Conservation (phyloP, 2,329 filamentous ascomycete species). For the Penicillium sp. region DNA sequence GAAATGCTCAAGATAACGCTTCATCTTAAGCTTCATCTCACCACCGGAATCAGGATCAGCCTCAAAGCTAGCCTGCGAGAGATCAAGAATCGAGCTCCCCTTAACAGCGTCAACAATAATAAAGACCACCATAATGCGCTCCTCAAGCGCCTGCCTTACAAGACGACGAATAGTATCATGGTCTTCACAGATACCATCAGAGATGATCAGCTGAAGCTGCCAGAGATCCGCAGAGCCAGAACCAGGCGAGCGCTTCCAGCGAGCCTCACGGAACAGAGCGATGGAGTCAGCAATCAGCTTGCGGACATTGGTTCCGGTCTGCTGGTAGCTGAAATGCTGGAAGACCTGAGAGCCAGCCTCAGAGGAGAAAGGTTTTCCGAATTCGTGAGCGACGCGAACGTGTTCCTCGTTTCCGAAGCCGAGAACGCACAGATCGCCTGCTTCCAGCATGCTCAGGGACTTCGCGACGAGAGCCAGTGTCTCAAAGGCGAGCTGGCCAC, state of each 20-base stretch:
- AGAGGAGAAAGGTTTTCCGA: constrained; percentile 74
- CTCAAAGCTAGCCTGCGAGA: constrained; percentile 81
- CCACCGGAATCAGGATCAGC: constrained; percentile 57
- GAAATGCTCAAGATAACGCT: constrained; percentile 90
- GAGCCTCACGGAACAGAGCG: constrained; percentile 73
- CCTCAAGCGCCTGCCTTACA: constrained; percentile 81
- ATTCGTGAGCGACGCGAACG: constrained; percentile 80
- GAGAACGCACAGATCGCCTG: constrained; percentile 85
- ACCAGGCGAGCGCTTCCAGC: constrained; percentile 54
- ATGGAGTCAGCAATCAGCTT: constrained; percentile 74
- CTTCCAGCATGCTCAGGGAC: constrained; percentile 86
- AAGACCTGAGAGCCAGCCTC: constrained; percentile 81
- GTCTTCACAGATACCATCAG: constrained; percentile 87
- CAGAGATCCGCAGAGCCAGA: constrained; percentile 70
- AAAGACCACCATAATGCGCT: constrained; percentile 97
- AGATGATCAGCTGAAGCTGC: constrained; percentile 91
- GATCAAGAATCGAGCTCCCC: constrained; percentile 66
- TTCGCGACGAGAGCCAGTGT: constrained; percentile 89
- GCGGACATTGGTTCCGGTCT: constrained; percentile 80
- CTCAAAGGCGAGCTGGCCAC: constrained; percentile 80
- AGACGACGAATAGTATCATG: constrained; percentile 79
- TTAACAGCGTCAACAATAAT: constrained; percentile 77
- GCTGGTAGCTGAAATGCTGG: constrained; percentile 77
- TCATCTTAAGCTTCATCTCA: constrained; percentile 68
- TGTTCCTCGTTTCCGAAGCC: constrained; percentile 72